A percentile compares a stretch with the other conserved stretches of the same genome.
Evolutionary conservation across 2,329 filamentous ascomycete genomes (phyloP).

Genomic region (Ophiostoma ulmi): DNA sequence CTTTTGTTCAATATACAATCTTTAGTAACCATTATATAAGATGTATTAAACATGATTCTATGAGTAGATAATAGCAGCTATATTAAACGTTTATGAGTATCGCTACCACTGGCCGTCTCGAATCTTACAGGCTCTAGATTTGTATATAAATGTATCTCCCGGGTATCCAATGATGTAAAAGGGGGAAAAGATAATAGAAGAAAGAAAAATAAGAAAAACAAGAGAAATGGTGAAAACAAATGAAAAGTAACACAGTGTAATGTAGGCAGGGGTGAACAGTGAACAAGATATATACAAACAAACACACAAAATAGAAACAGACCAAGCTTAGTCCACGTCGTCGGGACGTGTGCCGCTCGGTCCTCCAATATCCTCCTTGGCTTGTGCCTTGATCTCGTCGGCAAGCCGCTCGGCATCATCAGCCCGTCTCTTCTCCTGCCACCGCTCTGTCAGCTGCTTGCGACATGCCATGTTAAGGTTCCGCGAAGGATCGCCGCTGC

Average conservation of each 20-base stretch:
- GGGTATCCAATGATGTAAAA: not conserved
- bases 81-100: not conserved
- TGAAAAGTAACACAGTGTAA: not conserved
- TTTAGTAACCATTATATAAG: not conserved
- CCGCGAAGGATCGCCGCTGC: not conserved
- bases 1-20: not conserved
- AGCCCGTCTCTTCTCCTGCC: not conserved
- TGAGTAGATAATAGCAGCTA: not conserved
- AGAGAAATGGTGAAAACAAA: not conserved
- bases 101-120: not conserved
- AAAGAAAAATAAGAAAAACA: not conserved
- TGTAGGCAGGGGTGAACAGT: not conserved
- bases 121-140: not conserved
- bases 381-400: not conserved
- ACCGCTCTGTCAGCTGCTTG: constrained; percentile 14
- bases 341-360: constrained; percentile 7
- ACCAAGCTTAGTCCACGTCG: not conserved
- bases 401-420: not conserved
- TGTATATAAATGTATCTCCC: not conserved
- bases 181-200: not conserved
- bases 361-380: not conserved
- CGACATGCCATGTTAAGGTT: constrained; percentile 3
- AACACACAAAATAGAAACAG: not conserved
- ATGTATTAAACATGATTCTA: not conserved
- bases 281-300: not conserved